These are phyloP conservation scores for Rhodotorula sp. DNA, from an alignment of 1,284 basidiomycete species.

Conservation along the genomic window DNA sequence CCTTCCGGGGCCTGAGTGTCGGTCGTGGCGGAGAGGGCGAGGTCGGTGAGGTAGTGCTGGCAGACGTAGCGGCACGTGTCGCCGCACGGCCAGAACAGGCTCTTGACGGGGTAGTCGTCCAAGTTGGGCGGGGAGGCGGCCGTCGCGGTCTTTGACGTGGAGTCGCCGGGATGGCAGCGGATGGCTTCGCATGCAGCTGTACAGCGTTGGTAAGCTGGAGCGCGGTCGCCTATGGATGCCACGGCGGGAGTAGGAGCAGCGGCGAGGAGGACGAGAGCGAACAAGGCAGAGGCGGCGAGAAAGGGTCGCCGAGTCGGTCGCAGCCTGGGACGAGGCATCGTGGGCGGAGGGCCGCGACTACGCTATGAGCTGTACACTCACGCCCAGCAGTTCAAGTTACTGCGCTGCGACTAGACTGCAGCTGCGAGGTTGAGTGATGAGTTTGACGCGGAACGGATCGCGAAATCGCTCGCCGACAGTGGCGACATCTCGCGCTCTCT, in stretches of 20 bases:
- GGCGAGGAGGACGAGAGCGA: not conserved
- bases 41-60: constrained; percentile 75
- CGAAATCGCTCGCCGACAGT: too few relatives aligned
- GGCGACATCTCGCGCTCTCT: too few relatives aligned
- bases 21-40: constrained; percentile 54
- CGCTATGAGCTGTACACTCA: too few relatives aligned
- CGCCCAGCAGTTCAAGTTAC: too few relatives aligned
- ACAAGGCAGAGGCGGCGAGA: not conserved
- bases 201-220: constrained; percentile 59
- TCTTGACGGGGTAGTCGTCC: constrained; percentile 44
- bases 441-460: too few relatives aligned
- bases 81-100: constrained; percentile 65
- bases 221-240: constrained; percentile 57
- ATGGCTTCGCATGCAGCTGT: constrained; percentile 51
- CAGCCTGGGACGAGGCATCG: not conserved
- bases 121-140: constrained; percentile 48
- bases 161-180: too few relatives aligned
- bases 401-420: too few relatives aligned
- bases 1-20: constrained; percentile 41
- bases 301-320: too few relatives aligned
- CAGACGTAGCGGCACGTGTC: constrained; percentile 89
- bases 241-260: not conserved
- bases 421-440: too few relatives aligned
- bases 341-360: too few relatives aligned
- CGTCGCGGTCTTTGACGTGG: not conserved